Evolutionary conservation across 1,284 basidiomycete genomes (phyloP), one percentile per base, ranked within the genome.

Genomic region (Leucoagaricus sp.): DNA sequence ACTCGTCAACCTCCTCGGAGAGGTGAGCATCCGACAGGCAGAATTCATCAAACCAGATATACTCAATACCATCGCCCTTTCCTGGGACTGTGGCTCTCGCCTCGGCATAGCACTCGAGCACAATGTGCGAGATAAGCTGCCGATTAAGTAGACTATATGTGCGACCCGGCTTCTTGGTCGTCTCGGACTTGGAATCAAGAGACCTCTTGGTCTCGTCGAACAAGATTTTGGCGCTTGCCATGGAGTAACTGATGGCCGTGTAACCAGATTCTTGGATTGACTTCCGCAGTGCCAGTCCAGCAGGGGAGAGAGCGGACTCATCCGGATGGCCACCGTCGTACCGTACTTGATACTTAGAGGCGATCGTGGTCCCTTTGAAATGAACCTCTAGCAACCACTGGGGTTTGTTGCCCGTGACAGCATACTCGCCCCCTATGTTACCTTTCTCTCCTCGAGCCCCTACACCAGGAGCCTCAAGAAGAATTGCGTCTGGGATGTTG

Each of bases 31-130:
- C 49, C 8, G 62, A 59, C 7, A 67, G 53, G 49, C 66, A 67
- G 40, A 65, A 63, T 38, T 67, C 66, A 34, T 67, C 65, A 15
- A 67, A 31, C 66, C 65, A 67, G n/a, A 67, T 55, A 45, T 59
- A 67, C 44, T 61, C 33, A 13, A 31, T 8, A 13, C 46, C 53
- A 19, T 55, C 53, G 19, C 19, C 10, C 6, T 41, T 42, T 15
- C 23, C 21, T 26, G 7, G 13, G 4, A 21, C 38, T 21, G n/a
- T 38, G 40, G 15, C 33, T 45, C 28, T 54, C 19, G 51, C 58
- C 9, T 42, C 48, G 17, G 52, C 59, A 26, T 58, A 60, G 17
- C 57, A 55, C 8, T 54, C 25, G 42, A 60, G 33, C 19, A 60
- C 7, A 12, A 17, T 17, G 28, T 50, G 40, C 12, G 55, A n/a